Base-by-base conservation (phyloP, 1,139 yeast species). In the Yamadazyma atmosphaerica region DNA sequence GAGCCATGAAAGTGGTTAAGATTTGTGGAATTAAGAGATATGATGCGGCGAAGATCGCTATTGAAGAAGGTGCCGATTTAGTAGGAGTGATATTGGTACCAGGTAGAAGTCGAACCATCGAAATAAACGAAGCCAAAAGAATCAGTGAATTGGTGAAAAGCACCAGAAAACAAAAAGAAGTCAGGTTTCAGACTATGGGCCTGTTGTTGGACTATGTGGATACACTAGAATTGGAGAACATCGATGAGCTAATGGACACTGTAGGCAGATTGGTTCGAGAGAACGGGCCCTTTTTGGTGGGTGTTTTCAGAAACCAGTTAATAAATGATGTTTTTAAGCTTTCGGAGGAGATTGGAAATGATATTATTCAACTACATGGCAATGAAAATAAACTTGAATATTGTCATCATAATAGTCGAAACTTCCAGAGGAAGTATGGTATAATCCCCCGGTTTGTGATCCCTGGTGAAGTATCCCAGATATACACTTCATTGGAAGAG, bases 1-100 rank as follows among this genome's bases (percentile, higher is more conserved):
- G 15, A 5, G 14, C 16, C 5, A 42, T 43, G 45, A 55, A 51
- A 38, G 27, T 61, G 15, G 83, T 86, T 13, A 92, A 92, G 57
- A 81, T 90, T 3, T 92, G 98, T 60, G 98, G 98, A 0, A 56
- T 90, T 18, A 77, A 77, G 50, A 72, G 84, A 2, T 57, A 63
- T 0, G 85, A 79, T 33, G 87, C 88, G 1, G 98, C 97, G 0
- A 46, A 62, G 24, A 57, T 55, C 3, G 97, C 97, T 0, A 63
- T 88, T 0, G 77, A 74, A 0, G 51, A 69, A 11, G 95, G 94
- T 0, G 90, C 97, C 0, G 78, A 85, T 48, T 60, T 88, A 37
- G 53, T 92, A 4, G 98, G 98, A 1, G 79, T 87, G 56, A 92
- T 92, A 30, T 58, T 92, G 54, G 98, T 88, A 1, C 98, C 98